Evolutionary conservation across 1,139 yeast genomes (phyloP).

Genomic region (Lodderomyces oxycetoniae): DNA sequence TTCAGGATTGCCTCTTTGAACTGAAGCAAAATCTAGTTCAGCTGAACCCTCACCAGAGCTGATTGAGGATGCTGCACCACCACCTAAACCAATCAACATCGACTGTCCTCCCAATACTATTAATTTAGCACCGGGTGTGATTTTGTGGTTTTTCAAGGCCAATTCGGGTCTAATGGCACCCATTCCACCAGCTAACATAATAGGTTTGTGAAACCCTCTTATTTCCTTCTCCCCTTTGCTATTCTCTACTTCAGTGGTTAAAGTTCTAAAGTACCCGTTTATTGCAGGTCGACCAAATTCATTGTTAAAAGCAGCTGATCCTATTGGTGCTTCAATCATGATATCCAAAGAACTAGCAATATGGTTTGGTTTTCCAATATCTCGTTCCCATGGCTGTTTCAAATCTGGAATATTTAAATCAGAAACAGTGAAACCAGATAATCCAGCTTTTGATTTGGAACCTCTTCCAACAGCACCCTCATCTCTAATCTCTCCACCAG

Average conservation of each 20-base stretch:
- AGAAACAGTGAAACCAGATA: constrained; percentile 88
- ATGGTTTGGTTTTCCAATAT: constrained; percentile 85
- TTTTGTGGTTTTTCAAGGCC: constrained; percentile 80
- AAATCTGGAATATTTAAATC: constrained; percentile 84
- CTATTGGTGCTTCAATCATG: constrained; percentile 96
- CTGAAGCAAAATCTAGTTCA: constrained; percentile 95
- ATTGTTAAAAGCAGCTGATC: constrained; percentile 97
- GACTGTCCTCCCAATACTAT: constrained; percentile 97
- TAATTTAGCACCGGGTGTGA: constrained; percentile 88
- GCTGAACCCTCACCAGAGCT: constrained; percentile 96
- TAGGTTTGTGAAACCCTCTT: constrained; percentile 98
- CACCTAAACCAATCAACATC: constrained; percentile 99
- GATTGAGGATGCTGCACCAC: constrained; percentile 98
- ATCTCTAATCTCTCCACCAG: constrained; percentile 99
- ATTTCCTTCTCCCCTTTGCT: constrained; percentile 62
- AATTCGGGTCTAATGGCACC: constrained; percentile 94
- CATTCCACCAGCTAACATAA: constrained; percentile 99
- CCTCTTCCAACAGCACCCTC: constrained; percentile 99
- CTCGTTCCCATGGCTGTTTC: constrained; percentile 91
- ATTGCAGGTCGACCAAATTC: constrained; percentile 99
- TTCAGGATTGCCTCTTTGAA: constrained; percentile 99
- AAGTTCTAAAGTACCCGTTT: constrained; percentile 93
- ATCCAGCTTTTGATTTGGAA: constrained; percentile 93
- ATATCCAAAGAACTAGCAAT: constrained; percentile 91
- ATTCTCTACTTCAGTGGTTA: constrained; percentile 73